Evolutionary conservation across 805 yeast genomes (phyloP).

Genomic region (Saccharomycopsis javanensis): DNA sequence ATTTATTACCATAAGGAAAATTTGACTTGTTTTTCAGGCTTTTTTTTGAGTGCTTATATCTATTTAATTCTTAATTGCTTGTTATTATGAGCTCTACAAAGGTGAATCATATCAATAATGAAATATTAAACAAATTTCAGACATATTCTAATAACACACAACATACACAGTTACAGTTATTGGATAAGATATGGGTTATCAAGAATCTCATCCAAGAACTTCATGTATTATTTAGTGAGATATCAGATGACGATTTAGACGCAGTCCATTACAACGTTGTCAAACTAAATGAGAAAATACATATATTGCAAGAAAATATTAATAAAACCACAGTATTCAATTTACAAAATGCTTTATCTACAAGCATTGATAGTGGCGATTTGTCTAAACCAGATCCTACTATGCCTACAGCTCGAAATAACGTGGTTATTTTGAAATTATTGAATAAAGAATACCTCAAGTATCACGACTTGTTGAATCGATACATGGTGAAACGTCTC

Average conservation of each 20-base stretch:
- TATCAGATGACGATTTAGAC: conserved; percentile 4
- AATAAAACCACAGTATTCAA: background rate
- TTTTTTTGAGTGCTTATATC: no score
- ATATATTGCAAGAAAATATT: conserved; percentile 6
- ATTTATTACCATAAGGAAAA: no score
- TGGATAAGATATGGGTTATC: conserved; percentile 18
- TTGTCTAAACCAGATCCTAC: background rate
- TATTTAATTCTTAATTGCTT: no score
- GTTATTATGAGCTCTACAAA: background rate
- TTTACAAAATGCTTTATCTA: background rate
- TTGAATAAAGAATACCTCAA: background rate
- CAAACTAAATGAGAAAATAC: conserved; percentile 10
- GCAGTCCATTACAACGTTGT: conserved; percentile 10
- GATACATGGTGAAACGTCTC: background rate
- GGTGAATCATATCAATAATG: background rate
- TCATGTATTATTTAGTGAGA: background rate
- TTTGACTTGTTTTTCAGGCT: no score
- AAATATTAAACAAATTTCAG: background rate
- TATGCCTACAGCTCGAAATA: background rate
- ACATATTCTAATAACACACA: background rate
- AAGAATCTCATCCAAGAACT: conserved; percentile 13
- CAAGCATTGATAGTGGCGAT: background rate
- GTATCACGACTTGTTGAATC: background rate
- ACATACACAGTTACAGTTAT: conserved; percentile 1
- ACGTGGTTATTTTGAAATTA: background rate